These are phyloP conservation scores for Trichoderma harzianum DNA, from an alignment of 2,329 filamentous ascomycete genomes.

Conservation along the genomic window DNA sequence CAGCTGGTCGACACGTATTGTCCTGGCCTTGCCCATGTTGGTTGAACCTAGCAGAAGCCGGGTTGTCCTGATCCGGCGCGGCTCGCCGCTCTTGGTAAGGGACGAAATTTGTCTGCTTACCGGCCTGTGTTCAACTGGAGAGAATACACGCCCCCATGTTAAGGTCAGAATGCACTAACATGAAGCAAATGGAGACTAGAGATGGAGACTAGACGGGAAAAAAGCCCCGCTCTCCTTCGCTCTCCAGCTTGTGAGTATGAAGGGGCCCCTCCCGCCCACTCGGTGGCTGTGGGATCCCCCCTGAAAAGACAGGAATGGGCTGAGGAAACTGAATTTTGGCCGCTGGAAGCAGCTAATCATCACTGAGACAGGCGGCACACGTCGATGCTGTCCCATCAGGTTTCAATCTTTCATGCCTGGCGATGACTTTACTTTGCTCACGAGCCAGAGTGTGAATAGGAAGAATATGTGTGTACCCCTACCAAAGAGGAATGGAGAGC, in stretches of 20 bases:
- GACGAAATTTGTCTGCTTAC: conserved; percentile 8
- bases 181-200: conserved; percentile 3
- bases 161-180: conserved; percentile 6
- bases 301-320: not conserved
- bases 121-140: not conserved
- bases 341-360: not conserved
- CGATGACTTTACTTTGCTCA: not conserved
- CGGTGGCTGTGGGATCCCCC: conserved; percentile 1
- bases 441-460: not conserved
- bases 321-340: not conserved
- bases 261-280: conserved; percentile 15
- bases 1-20: not conserved
- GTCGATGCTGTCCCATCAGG: too few relatives aligned
- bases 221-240: conserved; percentile 4
- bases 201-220: conserved; percentile 1
- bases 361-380: not conserved
- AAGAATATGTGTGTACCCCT: not conserved
- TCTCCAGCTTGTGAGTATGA: not conserved
- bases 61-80: conserved; percentile 6
- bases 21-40: not conserved
- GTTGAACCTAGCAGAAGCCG: not conserved
- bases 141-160: conserved; percentile 5
- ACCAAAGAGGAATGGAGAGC: too few relatives aligned
- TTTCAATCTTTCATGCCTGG: not conserved
- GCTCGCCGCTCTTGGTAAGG: conserved; percentile 15